Conservation (phyloP, 306 rosid genomes). For the Prunus mira region DNA sequence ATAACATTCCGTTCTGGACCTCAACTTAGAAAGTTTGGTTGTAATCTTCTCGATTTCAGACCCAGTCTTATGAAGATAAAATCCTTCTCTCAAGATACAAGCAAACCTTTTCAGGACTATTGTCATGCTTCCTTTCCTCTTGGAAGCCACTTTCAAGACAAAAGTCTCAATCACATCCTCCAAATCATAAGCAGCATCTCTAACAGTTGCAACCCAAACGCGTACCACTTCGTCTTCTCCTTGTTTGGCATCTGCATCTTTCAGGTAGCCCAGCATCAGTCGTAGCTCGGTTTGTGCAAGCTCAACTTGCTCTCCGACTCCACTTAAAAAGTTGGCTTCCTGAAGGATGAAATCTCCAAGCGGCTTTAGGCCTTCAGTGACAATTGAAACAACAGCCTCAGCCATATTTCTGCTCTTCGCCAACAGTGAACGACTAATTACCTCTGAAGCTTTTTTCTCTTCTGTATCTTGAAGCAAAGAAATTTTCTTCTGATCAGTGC, state of each 20-base stretch:
- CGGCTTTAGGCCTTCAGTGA: neutral
- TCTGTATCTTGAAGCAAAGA: conserved; percentile 16
- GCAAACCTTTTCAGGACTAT: conserved; percentile 24
- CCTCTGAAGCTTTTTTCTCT: neutral
- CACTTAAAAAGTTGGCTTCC: neutral
- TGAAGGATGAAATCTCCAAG: neutral
- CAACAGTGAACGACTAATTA: neutral
- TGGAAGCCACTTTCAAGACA: conserved; percentile 2
- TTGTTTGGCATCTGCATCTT: conserved; percentile 9
- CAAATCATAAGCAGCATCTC: neutral
- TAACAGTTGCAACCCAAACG: neutral
- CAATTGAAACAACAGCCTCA: neutral
- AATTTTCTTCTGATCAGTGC: conserved; percentile 2
- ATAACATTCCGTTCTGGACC: conserved; percentile 33
- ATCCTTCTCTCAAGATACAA: conserved; percentile 1
- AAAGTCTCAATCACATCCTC: conserved; percentile 41
- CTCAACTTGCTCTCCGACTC: neutral
- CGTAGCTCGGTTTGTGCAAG: neutral
- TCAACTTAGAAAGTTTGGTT: conserved; percentile 30
- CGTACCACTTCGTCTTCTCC: conserved; percentile 20
- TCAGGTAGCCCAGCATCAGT: neutral
- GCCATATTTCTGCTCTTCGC: neutral
- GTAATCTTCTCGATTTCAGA: conserved; percentile 27
- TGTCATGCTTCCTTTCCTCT: neutral
- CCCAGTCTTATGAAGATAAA: conserved; percentile 21